Conservation (phyloP, 805 yeast genomes). For the Nematodospora valgi region DNA sequence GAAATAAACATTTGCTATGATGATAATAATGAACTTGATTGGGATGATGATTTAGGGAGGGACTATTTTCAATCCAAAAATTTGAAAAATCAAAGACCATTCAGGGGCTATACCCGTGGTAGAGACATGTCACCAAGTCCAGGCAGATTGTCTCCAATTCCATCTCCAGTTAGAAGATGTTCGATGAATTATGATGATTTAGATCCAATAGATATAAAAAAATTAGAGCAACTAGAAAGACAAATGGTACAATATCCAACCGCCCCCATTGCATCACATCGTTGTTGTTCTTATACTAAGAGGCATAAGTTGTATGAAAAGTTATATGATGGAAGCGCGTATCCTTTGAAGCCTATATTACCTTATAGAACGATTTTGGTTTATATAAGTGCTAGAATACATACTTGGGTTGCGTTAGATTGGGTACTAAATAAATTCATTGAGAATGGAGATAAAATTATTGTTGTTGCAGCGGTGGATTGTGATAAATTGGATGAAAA, state of each 20-base stretch:
- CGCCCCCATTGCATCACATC: constrained; percentile 36
- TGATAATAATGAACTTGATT: constrained; percentile 16
- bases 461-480: constrained; percentile 54
- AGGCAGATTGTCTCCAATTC: constrained; percentile 7
- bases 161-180: constrained; percentile 12
- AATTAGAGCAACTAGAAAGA: constrained; percentile 5
- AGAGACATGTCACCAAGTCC: constrained; percentile 15
- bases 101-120: constrained; percentile 10
- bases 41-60: constrained; percentile 13
- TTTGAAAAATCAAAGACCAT: constrained; percentile 3
- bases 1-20: constrained; percentile 41
- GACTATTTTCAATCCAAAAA: constrained; percentile 1
- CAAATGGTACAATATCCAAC: constrained; percentile 29
- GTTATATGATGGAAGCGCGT: constrained; percentile 38
- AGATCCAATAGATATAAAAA: constrained; percentile 1
- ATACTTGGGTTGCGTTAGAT: constrained; percentile 82
- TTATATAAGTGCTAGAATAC: constrained; percentile 66
- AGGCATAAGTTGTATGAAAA: constrained; percentile 47
- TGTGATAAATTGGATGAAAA: constrained; percentile 12
- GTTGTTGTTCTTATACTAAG: constrained; percentile 43
- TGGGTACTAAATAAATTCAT: constrained; percentile 56
- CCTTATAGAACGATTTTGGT: constrained; percentile 57
- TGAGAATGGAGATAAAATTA: constrained; percentile 63
- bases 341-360: constrained; percentile 34
- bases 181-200: constrained; percentile 9